phyloP scores from a whole-genome alignment of 495 filamentous ascomycete species.

The Filosporella fistucella region DNA sequence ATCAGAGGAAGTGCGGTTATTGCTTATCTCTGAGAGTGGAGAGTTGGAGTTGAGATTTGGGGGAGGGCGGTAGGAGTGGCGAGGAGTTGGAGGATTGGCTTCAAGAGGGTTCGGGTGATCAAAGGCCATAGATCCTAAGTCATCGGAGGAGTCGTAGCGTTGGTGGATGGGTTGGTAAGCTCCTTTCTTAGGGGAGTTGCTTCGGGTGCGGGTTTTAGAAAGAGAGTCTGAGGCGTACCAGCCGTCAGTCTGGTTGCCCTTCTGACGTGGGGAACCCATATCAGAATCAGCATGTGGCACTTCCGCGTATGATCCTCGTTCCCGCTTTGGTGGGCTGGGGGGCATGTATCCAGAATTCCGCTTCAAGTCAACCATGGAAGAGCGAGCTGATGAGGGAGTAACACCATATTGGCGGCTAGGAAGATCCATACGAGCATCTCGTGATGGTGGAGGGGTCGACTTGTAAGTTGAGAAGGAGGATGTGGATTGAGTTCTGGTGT shows the following conservation, averaged over 20 bases:
- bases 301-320: constrained; percentile 29
- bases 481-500: constrained; percentile 60
- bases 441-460: constrained; percentile 32
- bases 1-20: constrained; percentile 28
- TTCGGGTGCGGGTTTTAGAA: constrained; percentile 44
- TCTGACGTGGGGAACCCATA: not conserved
- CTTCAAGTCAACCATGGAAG: constrained; percentile 36
- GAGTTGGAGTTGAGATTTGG: constrained; percentile 24
- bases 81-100: not conserved
- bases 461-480: constrained; percentile 40
- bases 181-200: constrained; percentile 39
- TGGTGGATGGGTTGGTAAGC: constrained; percentile 40
- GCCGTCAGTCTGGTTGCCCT: constrained; percentile 18
- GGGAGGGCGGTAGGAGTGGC: not conserved
- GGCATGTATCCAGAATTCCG: constrained; percentile 32
- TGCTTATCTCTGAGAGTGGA: constrained; percentile 35
- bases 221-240: constrained; percentile 51
- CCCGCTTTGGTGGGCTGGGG: constrained; percentile 28
- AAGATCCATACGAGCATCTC: constrained; percentile 44
- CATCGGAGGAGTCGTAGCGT: constrained; percentile 35
- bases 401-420: constrained; percentile 47
- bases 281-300: constrained; percentile 18
- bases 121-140: constrained; percentile 22
- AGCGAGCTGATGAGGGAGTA: constrained; percentile 36
- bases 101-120: not conserved